Percentiles rank a stretch among this genome's conserved stretches.
phyloP scores from a whole-genome alignment of 148 eudicot genomes.

The Chenopodium album region DNA sequence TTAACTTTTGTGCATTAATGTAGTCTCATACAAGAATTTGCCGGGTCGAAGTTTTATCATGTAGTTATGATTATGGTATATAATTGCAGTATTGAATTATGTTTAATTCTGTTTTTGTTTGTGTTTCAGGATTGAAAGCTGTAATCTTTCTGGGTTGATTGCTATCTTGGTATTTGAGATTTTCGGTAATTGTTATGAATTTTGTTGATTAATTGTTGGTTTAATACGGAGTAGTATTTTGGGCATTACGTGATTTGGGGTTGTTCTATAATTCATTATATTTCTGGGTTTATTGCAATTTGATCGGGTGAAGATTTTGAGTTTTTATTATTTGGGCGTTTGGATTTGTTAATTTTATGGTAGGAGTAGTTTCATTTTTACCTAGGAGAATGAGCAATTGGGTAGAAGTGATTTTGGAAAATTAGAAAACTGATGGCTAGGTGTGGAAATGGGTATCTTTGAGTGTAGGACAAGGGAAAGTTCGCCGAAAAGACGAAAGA shows the following conservation, averaged over 20 bases:
- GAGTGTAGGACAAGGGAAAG: conserved; percentile 26
- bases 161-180: too few relatives aligned
- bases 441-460: conserved; percentile 33
- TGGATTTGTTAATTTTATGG: not conserved
- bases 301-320: not conserved
- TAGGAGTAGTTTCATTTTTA: not conserved
- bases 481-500: conserved; percentile 33
- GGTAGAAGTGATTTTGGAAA: conserved; percentile 7
- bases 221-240: too few relatives aligned
- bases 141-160: too few relatives aligned
- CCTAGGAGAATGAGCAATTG: conserved; percentile 8
- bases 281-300: too few relatives aligned
- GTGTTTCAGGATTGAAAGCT: conserved; percentile 9
- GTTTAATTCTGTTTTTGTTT: not conserved
- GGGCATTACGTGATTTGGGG: too few relatives aligned
- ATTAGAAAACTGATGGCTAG: conserved; percentile 27
- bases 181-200: too few relatives aligned
- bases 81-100: not conserved
- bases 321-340: not conserved
- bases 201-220: too few relatives aligned
- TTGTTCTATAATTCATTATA: too few relatives aligned
- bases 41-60: too few relatives aligned
- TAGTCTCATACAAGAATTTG: too few relatives aligned
- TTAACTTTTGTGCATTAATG: too few relatives aligned
- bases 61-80: too few relatives aligned